These are phyloP conservation scores for Moricandia moricandioides DNA, from an alignment of 345 rosid species.

Conservation along the genomic window DNA sequence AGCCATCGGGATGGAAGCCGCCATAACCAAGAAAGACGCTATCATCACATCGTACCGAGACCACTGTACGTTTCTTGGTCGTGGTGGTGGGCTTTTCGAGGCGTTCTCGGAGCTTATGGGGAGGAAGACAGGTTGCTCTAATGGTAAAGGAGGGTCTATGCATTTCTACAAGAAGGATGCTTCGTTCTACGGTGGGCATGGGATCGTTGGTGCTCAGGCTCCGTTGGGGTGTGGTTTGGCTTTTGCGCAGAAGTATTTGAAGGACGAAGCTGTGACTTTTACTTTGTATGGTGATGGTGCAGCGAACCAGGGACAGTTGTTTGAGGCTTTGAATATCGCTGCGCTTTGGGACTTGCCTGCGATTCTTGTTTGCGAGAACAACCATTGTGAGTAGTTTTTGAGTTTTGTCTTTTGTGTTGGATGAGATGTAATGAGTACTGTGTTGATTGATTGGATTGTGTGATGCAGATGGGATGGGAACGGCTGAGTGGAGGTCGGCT, in stretches of 20 bases:
- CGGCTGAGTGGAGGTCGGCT: slow-evolving; percentile 91
- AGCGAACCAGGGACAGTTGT: slow-evolving; percentile 89
- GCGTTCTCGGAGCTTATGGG: slow-evolving; percentile 86
- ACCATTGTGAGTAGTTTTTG: slow-evolving; percentile 56
- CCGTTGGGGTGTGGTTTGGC: slow-evolving; percentile 87
- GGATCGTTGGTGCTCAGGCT: slow-evolving; percentile 86
- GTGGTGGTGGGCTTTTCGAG: slow-evolving; percentile 66
- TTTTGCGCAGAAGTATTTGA: slow-evolving; percentile 76
- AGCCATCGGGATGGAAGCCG: slow-evolving; percentile 87
- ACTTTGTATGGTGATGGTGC: slow-evolving; percentile 88
- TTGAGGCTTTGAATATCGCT: slow-evolving; percentile 82
- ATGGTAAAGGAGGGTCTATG: slow-evolving; percentile 91
- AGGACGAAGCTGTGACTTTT: slow-evolving; percentile 77
- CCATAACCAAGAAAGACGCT: slow-evolving; percentile 65
- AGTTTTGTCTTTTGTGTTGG: background rate
- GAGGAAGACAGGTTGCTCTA: slow-evolving; percentile 66
- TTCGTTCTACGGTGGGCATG: slow-evolving; percentile 87
- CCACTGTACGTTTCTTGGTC: slow-evolving; percentile 74
- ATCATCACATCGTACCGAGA: slow-evolving; percentile 84
- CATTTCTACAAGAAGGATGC: slow-evolving; percentile 83
- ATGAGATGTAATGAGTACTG: background rate
- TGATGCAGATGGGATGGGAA: slow-evolving; percentile 81
- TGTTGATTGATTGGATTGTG: background rate
- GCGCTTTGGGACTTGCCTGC: slow-evolving; percentile 92
- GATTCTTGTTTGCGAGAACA: slow-evolving; percentile 85